These are phyloP conservation scores for Colletotrichum sp. DNA, from an alignment of 2,329 filamentous ascomycete genomes.

Conservation along the genomic window DNA sequence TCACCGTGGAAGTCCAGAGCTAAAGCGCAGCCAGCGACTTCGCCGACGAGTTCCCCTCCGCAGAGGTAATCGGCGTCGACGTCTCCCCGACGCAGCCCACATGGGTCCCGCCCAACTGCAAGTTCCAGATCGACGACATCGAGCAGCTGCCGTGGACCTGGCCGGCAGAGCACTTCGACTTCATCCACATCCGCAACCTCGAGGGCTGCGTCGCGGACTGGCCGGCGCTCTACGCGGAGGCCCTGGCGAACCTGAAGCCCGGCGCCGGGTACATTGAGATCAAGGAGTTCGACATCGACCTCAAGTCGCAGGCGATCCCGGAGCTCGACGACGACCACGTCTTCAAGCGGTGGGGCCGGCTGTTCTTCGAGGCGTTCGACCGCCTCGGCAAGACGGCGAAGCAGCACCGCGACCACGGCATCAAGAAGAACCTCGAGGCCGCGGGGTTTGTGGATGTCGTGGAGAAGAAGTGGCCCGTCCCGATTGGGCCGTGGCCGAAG, in stretches of 20 bases:
- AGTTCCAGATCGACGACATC: conserved; percentile 69
- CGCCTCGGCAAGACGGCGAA: conserved; percentile 34
- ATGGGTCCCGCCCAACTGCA: conserved; percentile 65
- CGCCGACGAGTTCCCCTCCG: conserved; percentile 46
- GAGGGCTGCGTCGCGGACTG: conserved; percentile 60
- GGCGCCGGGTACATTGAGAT: conserved; percentile 37
- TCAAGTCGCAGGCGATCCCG: conserved; percentile 23
- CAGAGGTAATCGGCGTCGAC: conserved; percentile 54
- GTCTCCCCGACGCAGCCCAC: conserved; percentile 61
- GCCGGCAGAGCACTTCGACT: conserved; percentile 56
- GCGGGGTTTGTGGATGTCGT: conserved; percentile 26
- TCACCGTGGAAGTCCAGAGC: no score
- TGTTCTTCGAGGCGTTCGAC: conserved; percentile 25
- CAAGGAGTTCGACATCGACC: conserved; percentile 21
- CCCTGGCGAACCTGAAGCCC: conserved; percentile 50
- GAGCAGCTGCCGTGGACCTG: conserved; percentile 53
- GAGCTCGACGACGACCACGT: conserved; percentile 2
- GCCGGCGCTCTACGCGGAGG: conserved; percentile 30
- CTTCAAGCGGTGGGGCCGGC: conserved; percentile 23
- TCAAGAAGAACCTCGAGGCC: conserved; percentile 24
- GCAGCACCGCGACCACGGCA: conserved; percentile 24
- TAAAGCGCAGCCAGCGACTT: conserved; percentile 45
- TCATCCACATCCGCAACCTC: conserved; percentile 62
- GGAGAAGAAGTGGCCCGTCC: conserved; percentile 20
- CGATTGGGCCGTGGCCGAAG: conserved; percentile 18